phyloP scores from a whole-genome alignment of 306 rosid species.

The Prosopis cineraria region DNA sequence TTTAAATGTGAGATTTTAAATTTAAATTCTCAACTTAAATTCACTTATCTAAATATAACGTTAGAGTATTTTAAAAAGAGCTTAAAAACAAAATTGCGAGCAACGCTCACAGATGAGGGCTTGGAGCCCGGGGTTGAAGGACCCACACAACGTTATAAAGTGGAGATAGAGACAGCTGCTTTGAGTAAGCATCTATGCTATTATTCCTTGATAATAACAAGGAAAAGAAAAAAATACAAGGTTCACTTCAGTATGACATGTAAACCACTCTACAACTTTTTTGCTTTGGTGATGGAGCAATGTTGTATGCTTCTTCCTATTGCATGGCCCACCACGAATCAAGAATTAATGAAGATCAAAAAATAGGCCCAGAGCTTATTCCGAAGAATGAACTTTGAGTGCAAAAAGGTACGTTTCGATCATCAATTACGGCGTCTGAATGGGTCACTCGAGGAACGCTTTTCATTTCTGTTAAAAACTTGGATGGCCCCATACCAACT shows the following conservation, averaged over 20 bases:
- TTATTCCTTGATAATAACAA: slow-evolving; percentile 38
- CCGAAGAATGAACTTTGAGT: slow-evolving; percentile 29
- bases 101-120: background rate
- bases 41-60: too few relatives aligned
- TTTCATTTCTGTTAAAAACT: slow-evolving; percentile 9
- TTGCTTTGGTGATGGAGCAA: background rate
- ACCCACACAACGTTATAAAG: too few relatives aligned
- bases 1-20: too few relatives aligned
- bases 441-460: slow-evolving; percentile 19
- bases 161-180: slow-evolving; percentile 11
- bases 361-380: slow-evolving; percentile 26
- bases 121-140: too few relatives aligned
- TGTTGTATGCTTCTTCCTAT: slow-evolving; percentile 29
- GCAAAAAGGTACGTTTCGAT: slow-evolving; percentile 15
- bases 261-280: slow-evolving; percentile 6
- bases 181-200: slow-evolving; percentile 28
- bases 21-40: too few relatives aligned
- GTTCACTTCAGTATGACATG: slow-evolving; percentile 26
- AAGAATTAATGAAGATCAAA: slow-evolving; percentile 32
- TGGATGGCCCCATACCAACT: slow-evolving; percentile 5
- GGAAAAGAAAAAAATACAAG: slow-evolving; percentile 38
- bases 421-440: slow-evolving; percentile 23
- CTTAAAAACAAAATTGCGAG: background rate
- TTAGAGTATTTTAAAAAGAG: background rate
- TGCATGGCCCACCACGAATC: slow-evolving; percentile 32